These are phyloP conservation scores for Chalara sp. DNA, from an alignment of 2,329 filamentous ascomycete genomes.

Conservation along the genomic window DNA sequence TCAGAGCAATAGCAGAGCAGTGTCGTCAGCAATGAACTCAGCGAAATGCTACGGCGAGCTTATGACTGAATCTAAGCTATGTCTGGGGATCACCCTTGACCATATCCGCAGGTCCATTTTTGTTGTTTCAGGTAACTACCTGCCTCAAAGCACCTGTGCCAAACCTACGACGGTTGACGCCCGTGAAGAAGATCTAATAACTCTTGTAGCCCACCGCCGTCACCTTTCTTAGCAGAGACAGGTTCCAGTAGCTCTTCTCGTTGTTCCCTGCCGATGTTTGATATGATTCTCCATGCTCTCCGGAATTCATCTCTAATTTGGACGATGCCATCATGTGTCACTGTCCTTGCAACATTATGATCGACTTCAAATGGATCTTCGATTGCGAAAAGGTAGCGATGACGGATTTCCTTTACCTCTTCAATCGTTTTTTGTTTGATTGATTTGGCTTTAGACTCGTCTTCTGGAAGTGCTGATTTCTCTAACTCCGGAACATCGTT, in stretches of 20 bases:
- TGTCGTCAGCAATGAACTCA: too few species aligned
- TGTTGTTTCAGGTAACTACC: background rate
- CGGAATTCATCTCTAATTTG: constrained; percentile 80
- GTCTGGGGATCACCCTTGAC: background rate
- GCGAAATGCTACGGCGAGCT: too few species aligned
- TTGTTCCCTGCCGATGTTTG: constrained; percentile 37
- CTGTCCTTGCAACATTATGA: constrained; percentile 83
- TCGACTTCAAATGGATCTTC: constrained; percentile 87
- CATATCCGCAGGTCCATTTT: background rate
- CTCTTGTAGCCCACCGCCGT: constrained; percentile 11
- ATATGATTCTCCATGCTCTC: constrained; percentile 68
- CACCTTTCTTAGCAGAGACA: constrained; percentile 3
- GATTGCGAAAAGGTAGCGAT: constrained; percentile 81
- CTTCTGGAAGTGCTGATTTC: background rate
- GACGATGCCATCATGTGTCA: constrained; percentile 75
- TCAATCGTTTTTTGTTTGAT: constrained; percentile 18
- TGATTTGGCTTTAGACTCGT: constrained; percentile 6
- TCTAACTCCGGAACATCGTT: background rate
- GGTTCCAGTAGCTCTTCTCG: constrained; percentile 20
- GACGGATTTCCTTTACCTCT: constrained; percentile 58
- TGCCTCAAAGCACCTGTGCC: too few species aligned
- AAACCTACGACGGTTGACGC: constrained; percentile 5
- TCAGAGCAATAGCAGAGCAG: too few species aligned
- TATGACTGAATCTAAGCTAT: too few species aligned
- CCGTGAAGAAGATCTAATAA: constrained; percentile 22